Conservation (phyloP, 768 basidiomycete genomes). For the Pulveroboletus frians region DNA sequence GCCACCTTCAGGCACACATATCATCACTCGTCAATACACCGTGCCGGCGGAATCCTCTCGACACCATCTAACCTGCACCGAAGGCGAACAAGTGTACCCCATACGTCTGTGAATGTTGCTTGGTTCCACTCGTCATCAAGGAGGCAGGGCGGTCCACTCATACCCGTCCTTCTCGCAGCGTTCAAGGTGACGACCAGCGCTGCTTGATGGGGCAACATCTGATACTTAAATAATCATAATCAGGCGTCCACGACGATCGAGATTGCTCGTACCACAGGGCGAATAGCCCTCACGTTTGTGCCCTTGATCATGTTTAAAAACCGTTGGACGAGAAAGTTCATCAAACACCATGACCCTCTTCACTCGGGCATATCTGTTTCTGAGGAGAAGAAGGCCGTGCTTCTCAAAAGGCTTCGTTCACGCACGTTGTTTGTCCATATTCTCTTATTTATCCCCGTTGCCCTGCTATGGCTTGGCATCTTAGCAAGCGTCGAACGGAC, state of each 20-base stretch:
- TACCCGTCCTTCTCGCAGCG: constrained; percentile 54
- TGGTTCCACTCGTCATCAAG: constrained; percentile 40
- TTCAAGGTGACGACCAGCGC: constrained; percentile 47
- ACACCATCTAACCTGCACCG: background rate
- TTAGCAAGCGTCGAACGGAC: constrained; percentile 71
- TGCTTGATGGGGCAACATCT: background rate
- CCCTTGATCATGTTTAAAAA: constrained; percentile 64
- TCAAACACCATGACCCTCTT: constrained; percentile 40
- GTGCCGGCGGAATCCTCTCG: constrained; percentile 5
- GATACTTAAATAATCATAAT: background rate
- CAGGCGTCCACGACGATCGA: constrained; percentile 75
- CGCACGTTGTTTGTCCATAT: constrained; percentile 47
- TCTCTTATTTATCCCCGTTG: constrained; percentile 56
- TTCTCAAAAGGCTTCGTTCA: constrained; percentile 45
- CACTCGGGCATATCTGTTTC: constrained; percentile 42
- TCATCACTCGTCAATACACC: constrained; percentile 1
- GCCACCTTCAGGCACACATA: background rate
- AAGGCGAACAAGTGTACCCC: constrained; percentile 1
- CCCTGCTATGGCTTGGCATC: constrained; percentile 63
- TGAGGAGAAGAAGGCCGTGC: constrained; percentile 45
- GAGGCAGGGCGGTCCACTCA: constrained; percentile 28
- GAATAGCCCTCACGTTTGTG: constrained; percentile 70
- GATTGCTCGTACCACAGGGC: constrained; percentile 60
- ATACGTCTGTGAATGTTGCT: constrained; percentile 6
- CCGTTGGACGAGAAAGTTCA: constrained; percentile 42